Percentiles rank a stretch among this genome's conserved stretches.
Conservation (phyloP, 2,329 filamentous ascomycete genomes). For the Calonectria pseudoreteaudii region DNA sequence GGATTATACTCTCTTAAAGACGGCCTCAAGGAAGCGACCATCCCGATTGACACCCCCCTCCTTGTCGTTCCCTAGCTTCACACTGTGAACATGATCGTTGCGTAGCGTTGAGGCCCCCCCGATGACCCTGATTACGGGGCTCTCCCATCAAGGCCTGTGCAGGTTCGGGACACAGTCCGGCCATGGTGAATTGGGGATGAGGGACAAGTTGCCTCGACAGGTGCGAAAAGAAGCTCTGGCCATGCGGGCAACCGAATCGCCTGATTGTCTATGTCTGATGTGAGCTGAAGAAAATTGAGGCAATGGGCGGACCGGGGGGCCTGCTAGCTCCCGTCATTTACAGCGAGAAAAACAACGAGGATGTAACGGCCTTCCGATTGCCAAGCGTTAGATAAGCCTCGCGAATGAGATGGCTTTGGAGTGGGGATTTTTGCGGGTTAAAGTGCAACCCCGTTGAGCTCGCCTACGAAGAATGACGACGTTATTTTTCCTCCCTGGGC, state of each 20-base stretch:
- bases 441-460: constrained; percentile 25
- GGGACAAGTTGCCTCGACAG: constrained; percentile 1
- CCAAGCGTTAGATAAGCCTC: constrained; percentile 39
- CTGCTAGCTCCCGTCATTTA: constrained; percentile 32
- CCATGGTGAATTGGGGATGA: constrained; percentile 17
- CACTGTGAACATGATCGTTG: constrained; percentile 24
- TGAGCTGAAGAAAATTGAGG: constrained; percentile 31
- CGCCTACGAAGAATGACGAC: constrained; percentile 15
- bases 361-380: constrained; percentile 28
- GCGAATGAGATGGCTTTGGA: constrained; percentile 25
- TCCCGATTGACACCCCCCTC: constrained; percentile 23
- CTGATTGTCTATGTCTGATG: constrained; percentile 21
- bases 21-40: constrained; percentile 29
- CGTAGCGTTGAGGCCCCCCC: constrained; percentile 23
- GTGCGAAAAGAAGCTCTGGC: constrained; percentile 7
- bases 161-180: constrained; percentile 11
- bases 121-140: constrained; percentile 8
- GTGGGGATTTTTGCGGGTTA: constrained; percentile 29
- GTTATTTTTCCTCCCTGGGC: constrained; percentile 6
- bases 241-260: constrained; percentile 21
- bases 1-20: constrained; percentile 30
- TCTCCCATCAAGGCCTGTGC: constrained; percentile 1
- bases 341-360: constrained; percentile 24
- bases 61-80: constrained; percentile 13
- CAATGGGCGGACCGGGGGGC: constrained; percentile 37